Percentiles rank a stretch among this genome's conserved stretches.
Evolutionary conservation across 2,329 filamentous ascomycete genomes (phyloP).

Genomic region (Scytalidium sp.): DNA sequence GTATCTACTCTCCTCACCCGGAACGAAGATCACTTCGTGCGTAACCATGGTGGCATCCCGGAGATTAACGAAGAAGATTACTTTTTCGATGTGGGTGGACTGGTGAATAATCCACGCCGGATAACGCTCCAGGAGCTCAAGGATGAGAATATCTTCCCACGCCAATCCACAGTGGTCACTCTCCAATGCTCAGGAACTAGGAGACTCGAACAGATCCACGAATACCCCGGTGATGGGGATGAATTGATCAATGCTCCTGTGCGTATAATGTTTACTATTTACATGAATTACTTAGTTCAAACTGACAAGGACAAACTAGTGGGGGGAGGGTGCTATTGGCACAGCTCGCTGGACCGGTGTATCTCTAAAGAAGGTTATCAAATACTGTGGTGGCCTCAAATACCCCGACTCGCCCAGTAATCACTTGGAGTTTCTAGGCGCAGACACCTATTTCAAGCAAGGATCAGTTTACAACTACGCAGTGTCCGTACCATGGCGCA

Average conservation of each 20-base stretch:
- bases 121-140: slow-evolving; percentile 16
- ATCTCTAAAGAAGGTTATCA: slow-evolving; percentile 67
- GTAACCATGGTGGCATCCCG: slow-evolving; percentile 71
- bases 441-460: slow-evolving; percentile 72
- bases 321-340: slow-evolving; percentile 67
- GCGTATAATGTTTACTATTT: not conserved
- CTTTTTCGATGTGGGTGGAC: slow-evolving; percentile 15
- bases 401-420: slow-evolving; percentile 42
- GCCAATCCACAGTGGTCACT: slow-evolving; percentile 46
- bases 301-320: slow-evolving; percentile 36
- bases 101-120: slow-evolving; percentile 16
- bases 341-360: slow-evolving; percentile 63
- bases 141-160: slow-evolving; percentile 17
- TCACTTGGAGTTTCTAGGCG: slow-evolving; percentile 67
- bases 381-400: slow-evolving; percentile 61
- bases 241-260: slow-evolving; percentile 44
- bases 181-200: slow-evolving; percentile 69
- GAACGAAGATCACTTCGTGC: slow-evolving; percentile 63
- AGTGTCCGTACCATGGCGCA: slow-evolving; percentile 64
- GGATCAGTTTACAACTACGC: slow-evolving; percentile 63
- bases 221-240: slow-evolving; percentile 66
- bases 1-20: slow-evolving; percentile 55
- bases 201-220: slow-evolving; percentile 63
- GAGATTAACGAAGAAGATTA: slow-evolving; percentile 52
- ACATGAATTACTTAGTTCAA: slow-evolving; percentile 15